These are phyloP conservation scores for Fragilariopsis cylindrus DNA, from an alignment of 108 stramenopile genomes.

Conservation along the genomic window DNA sequence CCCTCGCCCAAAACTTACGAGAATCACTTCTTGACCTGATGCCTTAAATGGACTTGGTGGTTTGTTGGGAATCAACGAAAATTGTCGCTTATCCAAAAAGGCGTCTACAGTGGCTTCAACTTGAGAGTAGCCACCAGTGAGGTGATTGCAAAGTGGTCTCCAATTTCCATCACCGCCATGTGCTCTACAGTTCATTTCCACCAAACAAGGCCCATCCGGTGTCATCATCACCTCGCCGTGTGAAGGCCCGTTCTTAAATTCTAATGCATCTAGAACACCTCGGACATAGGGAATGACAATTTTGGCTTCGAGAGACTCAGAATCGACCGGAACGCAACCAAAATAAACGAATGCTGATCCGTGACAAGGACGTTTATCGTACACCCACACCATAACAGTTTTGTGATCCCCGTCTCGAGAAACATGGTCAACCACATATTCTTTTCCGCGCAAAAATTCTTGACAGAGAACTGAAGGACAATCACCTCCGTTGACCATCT, in stretches of 20 bases:
- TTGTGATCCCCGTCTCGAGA: conserved; percentile 66
- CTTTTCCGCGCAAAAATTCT: conserved; percentile 56
- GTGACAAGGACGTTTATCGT: conserved; percentile 80
- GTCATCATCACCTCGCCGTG: conserved; percentile 76
- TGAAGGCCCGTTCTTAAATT: conserved; percentile 64
- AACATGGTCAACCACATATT: conserved; percentile 69
- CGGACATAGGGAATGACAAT: conserved; percentile 81
- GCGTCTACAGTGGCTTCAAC: conserved; percentile 84
- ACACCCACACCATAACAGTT: conserved; percentile 61
- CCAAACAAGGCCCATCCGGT: conserved; percentile 81
- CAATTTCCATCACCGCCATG: conserved; percentile 96
- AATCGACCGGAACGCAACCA: conserved; percentile 76
- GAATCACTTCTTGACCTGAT: conserved; percentile 83
- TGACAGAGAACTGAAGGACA: conserved; percentile 51
- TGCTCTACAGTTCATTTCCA: conserved; percentile 76
- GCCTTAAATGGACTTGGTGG: conserved; percentile 85
- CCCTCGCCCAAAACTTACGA: conserved; percentile 76
- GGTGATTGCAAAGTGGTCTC: conserved; percentile 70
- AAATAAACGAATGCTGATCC: conserved; percentile 89
- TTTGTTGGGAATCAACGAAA: conserved; percentile 54
- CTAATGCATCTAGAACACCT: conserved; percentile 75
- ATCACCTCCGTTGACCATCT: conserved; percentile 74
- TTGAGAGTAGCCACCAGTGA: conserved; percentile 86
- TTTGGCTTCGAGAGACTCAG: conserved; percentile 69
- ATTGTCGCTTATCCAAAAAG: conserved; percentile 69